Evolutionary conservation across 805 yeast species (phyloP), one percentile per base, ranked within the genome.

Genomic region (Hanseniaspora clermontiae): DNA sequence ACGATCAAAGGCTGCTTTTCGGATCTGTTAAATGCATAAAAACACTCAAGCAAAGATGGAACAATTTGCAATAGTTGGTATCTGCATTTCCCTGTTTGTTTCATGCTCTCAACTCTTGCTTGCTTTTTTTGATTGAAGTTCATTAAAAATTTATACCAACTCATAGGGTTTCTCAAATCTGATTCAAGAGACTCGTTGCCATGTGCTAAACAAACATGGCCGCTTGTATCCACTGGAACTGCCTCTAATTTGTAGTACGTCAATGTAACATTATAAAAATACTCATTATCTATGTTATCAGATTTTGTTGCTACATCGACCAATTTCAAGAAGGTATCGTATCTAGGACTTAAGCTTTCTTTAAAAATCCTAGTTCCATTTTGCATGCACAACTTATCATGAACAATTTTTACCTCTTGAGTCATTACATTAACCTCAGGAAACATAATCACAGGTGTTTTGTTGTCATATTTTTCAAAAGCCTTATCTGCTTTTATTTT

Each of bases 351-450:
- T 31, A 90, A 69, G 7, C 87, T 69, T 60, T 85, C 74, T 11
- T 76, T 67, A 19, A 84, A 74, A 15, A 66, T 68, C 0, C 91
- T 87, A n/a, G 84, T 71, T 56, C 76, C 83, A 62, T 76, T 80
- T 57, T 76, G 74, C 43, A 76, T 76, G 49, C 82, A 74, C 59
- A 81, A 74, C 34, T 75, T 73, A 42, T 74, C 71, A 59, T 88
- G 95, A 52, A 62, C 66, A 60, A 48, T 71, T 43, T 61, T 65
- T 47, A 74, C 74, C 39, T 76, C 76, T 11, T 76, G 71, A 0
- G 82, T 77, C 66, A 79, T 77, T 8, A 84, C 78, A 63, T 84
- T 85, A 5, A 86, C 96, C 67, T 90, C 97, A 0, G 97, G 97
- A 61, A 89, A 89, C 9, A 86, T 60, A 0, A 82, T 82, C 61